Evolutionary conservation across 495 filamentous ascomycete genomes (phyloP).

Genomic region (Trichoderma reesei): DNA sequence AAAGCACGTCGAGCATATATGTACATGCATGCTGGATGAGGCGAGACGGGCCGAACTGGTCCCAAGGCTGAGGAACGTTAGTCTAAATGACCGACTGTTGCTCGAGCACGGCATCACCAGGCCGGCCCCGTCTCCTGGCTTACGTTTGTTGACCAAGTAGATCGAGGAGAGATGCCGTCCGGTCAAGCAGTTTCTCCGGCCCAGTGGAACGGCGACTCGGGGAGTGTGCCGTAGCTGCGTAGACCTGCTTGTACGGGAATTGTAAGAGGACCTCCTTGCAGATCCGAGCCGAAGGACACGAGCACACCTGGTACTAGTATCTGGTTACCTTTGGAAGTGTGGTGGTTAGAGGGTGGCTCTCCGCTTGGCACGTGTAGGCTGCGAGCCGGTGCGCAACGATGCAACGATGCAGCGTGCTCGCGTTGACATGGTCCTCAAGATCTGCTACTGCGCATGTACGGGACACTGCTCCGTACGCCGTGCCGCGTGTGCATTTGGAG

Average conservation of each 20-base stretch:
- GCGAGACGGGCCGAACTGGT: not conserved
- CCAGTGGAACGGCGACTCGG: not conserved
- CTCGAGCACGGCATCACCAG: not conserved
- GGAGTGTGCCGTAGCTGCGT: too few relatives aligned
- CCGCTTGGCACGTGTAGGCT: constrained; percentile 2
- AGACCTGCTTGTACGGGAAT: too few relatives aligned
- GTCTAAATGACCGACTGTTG: not conserved
- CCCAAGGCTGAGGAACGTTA: not conserved
- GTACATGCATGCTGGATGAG: not conserved
- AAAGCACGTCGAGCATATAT: not conserved
- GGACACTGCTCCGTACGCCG: too few relatives aligned
- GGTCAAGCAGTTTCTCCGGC: not conserved
- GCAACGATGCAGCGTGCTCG: constrained; percentile 1
- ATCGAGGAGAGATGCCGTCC: not conserved
- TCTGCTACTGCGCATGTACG: not conserved
- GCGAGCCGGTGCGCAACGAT: not conserved
- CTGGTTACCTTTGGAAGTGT: not conserved
- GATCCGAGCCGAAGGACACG: too few relatives aligned
- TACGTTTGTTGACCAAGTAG: not conserved
- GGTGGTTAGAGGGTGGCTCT: not conserved
- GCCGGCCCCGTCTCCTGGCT: not conserved
- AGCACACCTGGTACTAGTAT: not conserved
- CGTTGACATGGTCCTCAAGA: not conserved
- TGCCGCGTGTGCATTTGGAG: not conserved
- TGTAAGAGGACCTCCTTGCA: too few relatives aligned